Evolutionary conservation across 495 filamentous ascomycete genomes (phyloP), one percentile per base, ranked within the genome.

Genomic region (Neurospora sp.): DNA sequence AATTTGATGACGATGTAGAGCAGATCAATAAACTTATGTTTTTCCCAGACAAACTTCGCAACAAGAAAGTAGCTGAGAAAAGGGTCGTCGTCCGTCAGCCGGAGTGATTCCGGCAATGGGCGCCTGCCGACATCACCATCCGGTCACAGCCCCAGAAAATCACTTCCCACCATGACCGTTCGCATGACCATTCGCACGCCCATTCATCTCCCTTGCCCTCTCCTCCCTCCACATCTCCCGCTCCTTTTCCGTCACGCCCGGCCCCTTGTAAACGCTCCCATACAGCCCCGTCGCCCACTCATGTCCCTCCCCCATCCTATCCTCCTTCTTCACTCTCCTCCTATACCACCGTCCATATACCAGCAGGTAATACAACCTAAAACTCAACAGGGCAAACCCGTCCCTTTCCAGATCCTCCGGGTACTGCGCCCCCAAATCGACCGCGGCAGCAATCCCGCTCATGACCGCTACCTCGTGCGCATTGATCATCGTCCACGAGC

Each of bases 401-500:
- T 77, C 77, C 62, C 72, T 59, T 62, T 76, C 77, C 72, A 91
- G 84, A 71, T 84, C 79, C 76, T 86, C 85, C 3, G 88, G 88
- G 77, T 95, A 94, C n/a, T 85, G 83, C 0, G 92, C 92, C 0
- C 93, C 92, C n/a, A 96, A 81, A 66, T 91, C 86, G 41, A 91
- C 90, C 4, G 93, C 93, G 2, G 92, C 92, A 18, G 92, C 90
- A 46, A 95, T 91, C 0, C 93, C 93, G 72, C 89, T 91, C 46
- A 95, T 89, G 69, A 89, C 88, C 0, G 93, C 93, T 38, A 93
- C 86, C 77, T 96, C 93, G 74, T 96, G 93, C 83, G 92, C 92
- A 75, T 96, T 96, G 79, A 95, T 89, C 81, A 96, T 81, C 1
- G 93, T 95, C 93, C 93, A 96, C 39, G 86, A 84, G 2, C 89